Percentiles rank a stretch among this genome's conserved stretches.
Conservation (phyloP, 805 yeast species). For the Starmerella stellata region DNA sequence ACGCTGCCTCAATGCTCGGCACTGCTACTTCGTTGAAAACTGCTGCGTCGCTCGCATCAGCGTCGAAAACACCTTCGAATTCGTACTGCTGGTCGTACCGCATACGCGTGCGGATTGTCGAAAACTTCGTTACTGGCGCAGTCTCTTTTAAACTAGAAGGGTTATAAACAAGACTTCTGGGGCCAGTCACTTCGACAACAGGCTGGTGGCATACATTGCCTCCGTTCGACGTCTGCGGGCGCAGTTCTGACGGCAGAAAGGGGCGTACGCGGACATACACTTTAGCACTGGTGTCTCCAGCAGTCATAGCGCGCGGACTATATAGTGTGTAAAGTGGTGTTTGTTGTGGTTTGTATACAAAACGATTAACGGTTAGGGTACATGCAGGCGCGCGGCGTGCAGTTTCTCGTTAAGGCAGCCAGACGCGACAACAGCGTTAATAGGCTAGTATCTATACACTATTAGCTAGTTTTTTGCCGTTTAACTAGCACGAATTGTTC, state of each 20-base stretch:
- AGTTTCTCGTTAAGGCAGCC: too few species aligned
- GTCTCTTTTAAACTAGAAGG: not conserved
- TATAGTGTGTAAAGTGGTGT: too few species aligned
- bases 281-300: not conserved
- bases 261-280: not conserved
- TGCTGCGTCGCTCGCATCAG: constrained; percentile 41
- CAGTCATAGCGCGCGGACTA: too few species aligned
- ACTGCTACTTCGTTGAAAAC: constrained; percentile 49
- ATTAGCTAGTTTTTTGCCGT: too few species aligned
- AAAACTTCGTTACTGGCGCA: not conserved
- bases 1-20: constrained; percentile 52
- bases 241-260: not conserved
- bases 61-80: constrained; percentile 65
- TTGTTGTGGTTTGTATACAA: too few species aligned
- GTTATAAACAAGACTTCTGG: not conserved
- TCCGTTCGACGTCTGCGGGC: not conserved
- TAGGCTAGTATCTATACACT: too few species aligned
- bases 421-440: too few species aligned
- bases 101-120: constrained; percentile 3
- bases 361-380: too few species aligned
- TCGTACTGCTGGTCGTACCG: constrained; percentile 30
- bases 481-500: too few species aligned
- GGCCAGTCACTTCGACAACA: not conserved
- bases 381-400: too few species aligned
- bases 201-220: not conserved